Evolutionary conservation across 495 filamentous ascomycete genomes (phyloP).

Genomic region (Trichoderma reesei): DNA sequence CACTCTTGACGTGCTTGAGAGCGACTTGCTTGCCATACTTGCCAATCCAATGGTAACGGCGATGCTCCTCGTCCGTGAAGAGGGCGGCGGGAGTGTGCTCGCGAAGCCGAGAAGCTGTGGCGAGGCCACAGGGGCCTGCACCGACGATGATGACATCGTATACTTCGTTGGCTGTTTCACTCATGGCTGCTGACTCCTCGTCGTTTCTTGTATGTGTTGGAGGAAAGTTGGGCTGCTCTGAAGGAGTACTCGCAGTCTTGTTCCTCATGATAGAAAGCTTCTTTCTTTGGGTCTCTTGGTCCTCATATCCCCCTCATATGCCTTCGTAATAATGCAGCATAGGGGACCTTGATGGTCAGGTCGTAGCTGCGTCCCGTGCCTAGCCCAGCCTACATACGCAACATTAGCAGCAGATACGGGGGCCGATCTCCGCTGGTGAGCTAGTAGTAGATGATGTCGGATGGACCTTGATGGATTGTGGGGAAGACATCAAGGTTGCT

Average conservation of each 20-base stretch:
- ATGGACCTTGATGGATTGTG: background rate
- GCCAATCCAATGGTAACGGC: conserved; percentile 54
- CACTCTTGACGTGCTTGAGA: conserved; percentile 20
- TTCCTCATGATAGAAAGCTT: background rate
- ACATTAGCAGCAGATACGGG: no score
- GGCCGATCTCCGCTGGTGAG: no score
- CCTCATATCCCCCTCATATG: background rate
- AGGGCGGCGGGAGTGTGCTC: conserved; percentile 53
- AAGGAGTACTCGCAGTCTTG: background rate
- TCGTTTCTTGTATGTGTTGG: no score
- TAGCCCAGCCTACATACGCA: background rate
- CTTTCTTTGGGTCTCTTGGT: background rate
- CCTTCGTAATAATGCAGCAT: background rate
- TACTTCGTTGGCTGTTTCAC: conserved; percentile 19
- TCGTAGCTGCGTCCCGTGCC: background rate
- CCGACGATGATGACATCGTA: conserved; percentile 53
- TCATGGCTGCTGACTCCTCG: background rate
- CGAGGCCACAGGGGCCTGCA: conserved; percentile 53
- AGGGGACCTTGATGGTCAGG: background rate
- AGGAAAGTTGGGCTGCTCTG: no score
- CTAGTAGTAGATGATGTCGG: background rate
- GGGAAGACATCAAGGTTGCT: background rate
- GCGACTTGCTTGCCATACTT: conserved; percentile 33
- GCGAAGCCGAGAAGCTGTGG: conserved; percentile 47
- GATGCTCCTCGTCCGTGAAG: conserved; percentile 58